These are phyloP conservation scores for Trichoderma gamsii DNA, from an alignment of 495 filamentous ascomycete species.

Conservation along the genomic window DNA sequence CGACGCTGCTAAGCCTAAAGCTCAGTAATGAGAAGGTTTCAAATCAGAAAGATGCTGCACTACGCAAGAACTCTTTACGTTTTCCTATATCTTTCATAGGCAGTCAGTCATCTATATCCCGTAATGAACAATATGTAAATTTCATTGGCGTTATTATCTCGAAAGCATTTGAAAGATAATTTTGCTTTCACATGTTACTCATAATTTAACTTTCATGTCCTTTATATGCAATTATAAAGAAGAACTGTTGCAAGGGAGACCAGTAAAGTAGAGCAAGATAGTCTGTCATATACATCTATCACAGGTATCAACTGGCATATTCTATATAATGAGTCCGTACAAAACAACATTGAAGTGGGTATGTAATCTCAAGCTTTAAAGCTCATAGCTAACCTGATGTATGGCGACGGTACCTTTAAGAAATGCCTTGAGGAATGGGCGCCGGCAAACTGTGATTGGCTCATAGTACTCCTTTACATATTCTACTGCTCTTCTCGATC, in stretches of 20 bases:
- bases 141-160: no score
- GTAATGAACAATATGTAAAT: no score
- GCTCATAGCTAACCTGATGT: conserved; percentile 56
- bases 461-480: conserved; percentile 34
- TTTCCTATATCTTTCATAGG: no score
- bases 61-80: no score
- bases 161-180: no score
- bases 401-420: conserved; percentile 50
- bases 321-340: background rate
- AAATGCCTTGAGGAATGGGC: conserved; percentile 45
- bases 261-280: conserved; percentile 1
- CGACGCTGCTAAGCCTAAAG: no score
- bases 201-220: background rate
- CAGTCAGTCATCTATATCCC: no score
- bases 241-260: conserved; percentile 25
- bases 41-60: no score
- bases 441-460: conserved; percentile 32
- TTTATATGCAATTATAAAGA: conserved; percentile 30
- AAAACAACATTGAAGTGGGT: conserved; percentile 24
- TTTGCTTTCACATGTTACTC: no score
- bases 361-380: conserved; percentile 52
- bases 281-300: background rate
- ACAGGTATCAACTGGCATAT: background rate
- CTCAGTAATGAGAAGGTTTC: no score
- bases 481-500: no score